phyloP scores from a whole-genome alignment of 2,329 filamentous ascomycete genomes.

The Cercospora canescens region DNA sequence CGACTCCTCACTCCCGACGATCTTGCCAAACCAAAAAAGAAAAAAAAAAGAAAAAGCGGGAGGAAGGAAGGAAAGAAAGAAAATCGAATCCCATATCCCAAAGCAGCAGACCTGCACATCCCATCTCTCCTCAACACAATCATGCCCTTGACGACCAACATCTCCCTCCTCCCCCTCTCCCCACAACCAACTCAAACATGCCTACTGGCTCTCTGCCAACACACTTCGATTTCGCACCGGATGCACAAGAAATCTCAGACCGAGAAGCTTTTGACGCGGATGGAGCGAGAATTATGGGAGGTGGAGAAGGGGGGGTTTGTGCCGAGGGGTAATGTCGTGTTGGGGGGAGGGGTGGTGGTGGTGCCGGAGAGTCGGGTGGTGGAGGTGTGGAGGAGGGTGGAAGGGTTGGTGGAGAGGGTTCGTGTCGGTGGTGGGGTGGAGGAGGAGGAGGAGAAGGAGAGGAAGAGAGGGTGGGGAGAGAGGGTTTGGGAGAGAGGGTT shows the following conservation, averaged over 20 bases:
- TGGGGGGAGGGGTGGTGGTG: background rate
- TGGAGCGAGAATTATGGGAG: background rate
- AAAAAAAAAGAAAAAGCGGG: too few species aligned
- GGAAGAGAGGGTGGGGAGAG: background rate
- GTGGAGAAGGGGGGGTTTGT: background rate
- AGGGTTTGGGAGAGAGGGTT: background rate
- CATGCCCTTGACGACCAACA: too few species aligned
- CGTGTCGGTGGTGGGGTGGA: background rate
- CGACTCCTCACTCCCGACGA: too few species aligned
- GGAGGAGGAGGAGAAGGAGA: background rate
- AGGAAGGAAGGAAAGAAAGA: too few species aligned
- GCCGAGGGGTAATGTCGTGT: background rate
- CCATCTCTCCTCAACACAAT: background rate
- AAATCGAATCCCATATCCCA: too few species aligned
- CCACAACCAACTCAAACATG: background rate
- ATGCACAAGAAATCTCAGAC: background rate
- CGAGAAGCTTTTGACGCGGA: background rate
- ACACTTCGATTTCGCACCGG: background rate
- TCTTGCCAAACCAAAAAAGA: too few species aligned
- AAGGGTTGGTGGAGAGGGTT: background rate
- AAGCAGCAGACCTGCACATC: background rate
- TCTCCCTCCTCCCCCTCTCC: background rate
- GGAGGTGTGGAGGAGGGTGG: background rate
- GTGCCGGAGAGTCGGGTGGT: background rate
- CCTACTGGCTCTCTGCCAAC: background rate